Conservation (phyloP, 306 rosid genomes). For the Acacia crassicarpa region DNA sequence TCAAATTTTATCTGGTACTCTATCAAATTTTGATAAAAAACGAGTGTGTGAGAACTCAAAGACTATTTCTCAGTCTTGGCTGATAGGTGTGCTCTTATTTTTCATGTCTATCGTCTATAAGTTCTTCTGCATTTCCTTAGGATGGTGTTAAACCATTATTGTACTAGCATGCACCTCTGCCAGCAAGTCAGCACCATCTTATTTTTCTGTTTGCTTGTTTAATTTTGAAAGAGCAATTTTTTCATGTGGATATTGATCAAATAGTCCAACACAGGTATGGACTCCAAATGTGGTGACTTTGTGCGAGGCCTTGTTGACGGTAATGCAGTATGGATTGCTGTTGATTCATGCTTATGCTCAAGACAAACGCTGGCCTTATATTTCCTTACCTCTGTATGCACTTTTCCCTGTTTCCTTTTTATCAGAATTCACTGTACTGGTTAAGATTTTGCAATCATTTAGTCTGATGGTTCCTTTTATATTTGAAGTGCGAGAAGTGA, state of each 20-base stretch:
- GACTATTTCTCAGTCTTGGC: constrained; percentile 20
- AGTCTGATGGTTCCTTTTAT: constrained; percentile 37
- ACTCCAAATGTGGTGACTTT: constrained; percentile 86
- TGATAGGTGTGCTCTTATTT: constrained; percentile 16
- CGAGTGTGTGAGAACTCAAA: background rate
- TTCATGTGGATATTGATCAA: constrained; percentile 15
- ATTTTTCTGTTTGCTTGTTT: constrained; percentile 11
- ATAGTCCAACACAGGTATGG: constrained; percentile 68
- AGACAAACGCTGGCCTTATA: constrained; percentile 93
- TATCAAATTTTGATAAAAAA: too few species aligned
- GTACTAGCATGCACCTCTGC: constrained; percentile 17
- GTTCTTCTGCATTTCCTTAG: constrained; percentile 27
- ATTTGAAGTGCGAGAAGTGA: constrained; percentile 68
- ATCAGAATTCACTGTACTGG: background rate
- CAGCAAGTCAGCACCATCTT: constrained; percentile 22
- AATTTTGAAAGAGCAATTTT: background rate
- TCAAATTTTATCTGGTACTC: too few species aligned
- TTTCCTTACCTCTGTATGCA: constrained; percentile 83
- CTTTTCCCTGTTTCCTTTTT: constrained; percentile 14
- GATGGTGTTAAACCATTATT: constrained; percentile 5
- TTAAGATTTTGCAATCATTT: constrained; percentile 9
- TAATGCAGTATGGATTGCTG: constrained; percentile 77
- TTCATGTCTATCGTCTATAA: constrained; percentile 16
- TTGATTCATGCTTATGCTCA: constrained; percentile 95
- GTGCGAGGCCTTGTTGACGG: constrained; percentile 94